Evolutionary conservation across 2,329 filamentous ascomycete genomes (phyloP), one percentile per base, ranked within the genome.

Genomic region (Sporothrix schenckii): DNA sequence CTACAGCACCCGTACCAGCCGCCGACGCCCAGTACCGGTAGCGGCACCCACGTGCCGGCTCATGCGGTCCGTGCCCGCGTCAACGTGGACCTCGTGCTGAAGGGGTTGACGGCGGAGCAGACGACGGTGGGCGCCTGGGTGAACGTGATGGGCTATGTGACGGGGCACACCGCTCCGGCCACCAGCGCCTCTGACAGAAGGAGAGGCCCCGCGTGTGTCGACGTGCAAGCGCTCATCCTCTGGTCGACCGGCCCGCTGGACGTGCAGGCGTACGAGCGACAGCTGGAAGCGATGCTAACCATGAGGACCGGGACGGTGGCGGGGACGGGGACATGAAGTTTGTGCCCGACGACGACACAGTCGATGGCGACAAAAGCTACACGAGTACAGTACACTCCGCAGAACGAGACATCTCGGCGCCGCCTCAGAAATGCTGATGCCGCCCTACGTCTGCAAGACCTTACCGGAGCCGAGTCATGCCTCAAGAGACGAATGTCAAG

Each of bases 61-160:
- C 30, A 41, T 13, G 6, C 80, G 58, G 80, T 85, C 53, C 80
- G 80, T 65, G 90, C 88, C 1, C 77, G 83, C 50, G 91, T 97
- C 49, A 88, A 95, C 76, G 85, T 96, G 71, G 85, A 87, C 68
- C 86, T 94, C 73, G 79, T 96, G 2, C 84, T 97, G 5, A 85
- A 89, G 75, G 84, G 81, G 11, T 80, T 95, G 71, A 87, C 86
- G 24, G 80, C 85, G 27, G 85, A 89, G 70, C 84, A 91, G 66
- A 85, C 91, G 68, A 85, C 88, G 66, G 81, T 91, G 34, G 94
- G 94, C n/a, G 86, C 90, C 72, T 97, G 94, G 93, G 80, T 97
- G 66, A 97, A 97, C 77, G 85, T 97, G 3, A 87, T 97, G 74
- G 94, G 94, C 6, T 96, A 96, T 78, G 83, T 94, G 69, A 77